These are phyloP conservation scores for Bolboschoenoplectus hybrid DNA, from an alignment of 202 grass and related monocot species.

Conservation along the genomic window DNA sequence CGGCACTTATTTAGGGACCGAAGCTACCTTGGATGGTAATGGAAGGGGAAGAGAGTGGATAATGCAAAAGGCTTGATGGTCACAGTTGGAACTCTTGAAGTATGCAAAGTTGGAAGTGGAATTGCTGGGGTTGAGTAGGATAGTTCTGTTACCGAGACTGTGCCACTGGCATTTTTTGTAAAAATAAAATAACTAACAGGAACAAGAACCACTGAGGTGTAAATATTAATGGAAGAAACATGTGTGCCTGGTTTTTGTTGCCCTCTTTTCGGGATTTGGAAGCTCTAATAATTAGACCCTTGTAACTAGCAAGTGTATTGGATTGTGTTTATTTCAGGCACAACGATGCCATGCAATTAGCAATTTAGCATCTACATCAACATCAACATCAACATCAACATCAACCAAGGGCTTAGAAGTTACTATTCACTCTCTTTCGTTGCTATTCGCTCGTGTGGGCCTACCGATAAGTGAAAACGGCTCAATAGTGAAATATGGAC, in stretches of 20 bases:
- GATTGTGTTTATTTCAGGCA: neutral
- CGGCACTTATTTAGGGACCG: slow-evolving; percentile 53
- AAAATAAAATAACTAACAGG: neutral
- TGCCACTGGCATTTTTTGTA: slow-evolving; percentile 16
- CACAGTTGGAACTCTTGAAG: neutral
- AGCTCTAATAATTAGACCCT: neutral
- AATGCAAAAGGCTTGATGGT: neutral
- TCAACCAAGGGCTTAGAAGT: no score
- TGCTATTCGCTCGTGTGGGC: no score
- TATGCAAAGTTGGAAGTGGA: neutral
- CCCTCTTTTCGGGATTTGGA: neutral
- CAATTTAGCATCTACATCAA: neutral
- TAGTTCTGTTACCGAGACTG: slow-evolving; percentile 4
- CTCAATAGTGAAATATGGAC: no score
- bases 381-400: no score
- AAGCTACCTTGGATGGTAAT: slow-evolving; percentile 83
- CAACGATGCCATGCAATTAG: neutral
- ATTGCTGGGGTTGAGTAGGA: neutral
- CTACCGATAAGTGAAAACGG: no score
- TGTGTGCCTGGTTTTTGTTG: neutral
- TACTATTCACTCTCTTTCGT: no score
- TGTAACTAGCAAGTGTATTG: neutral
- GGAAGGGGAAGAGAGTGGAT: slow-evolving; percentile 44
- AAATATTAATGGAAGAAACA: neutral
- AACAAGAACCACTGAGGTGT: neutral